Evolutionary conservation across 495 filamentous ascomycete genomes (phyloP), one percentile per base, ranked within the genome.

Genomic region (Podospora australis): DNA sequence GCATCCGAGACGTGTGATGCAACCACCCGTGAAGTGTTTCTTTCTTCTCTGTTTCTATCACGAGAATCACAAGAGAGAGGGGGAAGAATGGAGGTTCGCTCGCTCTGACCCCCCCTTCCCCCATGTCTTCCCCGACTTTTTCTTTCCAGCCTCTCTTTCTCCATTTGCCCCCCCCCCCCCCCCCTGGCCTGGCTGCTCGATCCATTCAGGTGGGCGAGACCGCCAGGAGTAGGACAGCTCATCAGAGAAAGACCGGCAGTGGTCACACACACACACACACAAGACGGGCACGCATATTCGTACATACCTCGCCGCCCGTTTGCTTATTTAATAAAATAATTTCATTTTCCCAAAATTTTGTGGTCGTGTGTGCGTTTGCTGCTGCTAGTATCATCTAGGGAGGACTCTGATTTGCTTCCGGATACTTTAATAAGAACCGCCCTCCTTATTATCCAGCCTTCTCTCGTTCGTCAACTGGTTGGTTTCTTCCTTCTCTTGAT

Each of bases 1-100:
- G 46, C 52, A 54, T 42, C 52, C 52, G 51, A 49, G 19, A 40
- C 23, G n/a, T 11, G 26, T 29, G 34, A 30, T 19, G 44, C n/a
- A 39, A 34, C 21, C 8, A 30, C 41, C 40, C 29, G 10, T 28
- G 43, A 29, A 34, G 11, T 46, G 20, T 11, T 17, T 11, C 9
- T n/a, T 36, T 36, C 32, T 36, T n/a, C 32, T 36, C 32, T 16
- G 32, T 36, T 36, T n/a, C 32, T 17, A 36, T 36, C 13, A n/a
- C n/a, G 6, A 36, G n/a, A 19, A 16, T 3, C 11, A 3, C n/a
- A 36, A 36, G n/a, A n/a, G 32, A n/a, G n/a, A n/a, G n/a, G n/a
- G n/a, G n/a, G n/a, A n/a, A n/a, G n/a, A n/a, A n/a, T n/a, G n/a
- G 34, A 36, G n/a, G 17, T 4, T n/a, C 17, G 34, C 13, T 4